Evolutionary conservation across 2,329 filamentous ascomycete genomes (phyloP), one percentile per base, ranked within the genome.

Genomic region (Geosmithia flava): DNA sequence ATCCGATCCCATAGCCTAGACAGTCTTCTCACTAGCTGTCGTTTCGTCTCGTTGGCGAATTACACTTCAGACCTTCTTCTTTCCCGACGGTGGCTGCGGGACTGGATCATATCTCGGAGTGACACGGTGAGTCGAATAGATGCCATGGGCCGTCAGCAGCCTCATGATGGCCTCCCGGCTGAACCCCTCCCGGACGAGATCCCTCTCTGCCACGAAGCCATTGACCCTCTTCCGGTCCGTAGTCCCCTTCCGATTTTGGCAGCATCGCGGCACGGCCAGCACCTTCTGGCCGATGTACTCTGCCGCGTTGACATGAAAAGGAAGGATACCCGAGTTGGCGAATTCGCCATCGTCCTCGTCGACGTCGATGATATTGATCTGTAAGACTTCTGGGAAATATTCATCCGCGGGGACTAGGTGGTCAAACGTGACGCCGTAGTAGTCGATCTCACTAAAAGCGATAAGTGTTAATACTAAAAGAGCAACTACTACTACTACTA

Each of bases 371-470:
- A n/a, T n/a, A n/a, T n/a, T n/a, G n/a, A n/a, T n/a, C n/a, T n/a
- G n/a, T n/a, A n/a, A n/a, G n/a, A n/a, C n/a, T n/a, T n/a, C n/a
- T n/a, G n/a, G n/a, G n/a, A n/a, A n/a, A n/a, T n/a, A n/a, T n/a
- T n/a, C n/a, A n/a, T n/a, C n/a, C n/a, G n/a, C n/a, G n/a, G n/a
- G n/a, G n/a, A n/a, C n/a, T n/a, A n/a, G n/a, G n/a, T n/a, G n/a
- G n/a, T n/a, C n/a, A n/a, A n/a, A n/a, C n/a, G n/a, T n/a, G n/a
- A n/a, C n/a, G n/a, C n/a, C n/a, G n/a, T n/a, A n/a, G n/a, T n/a
- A n/a, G n/a, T n/a, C n/a, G n/a, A n/a, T n/a, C n/a, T n/a, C 65
- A 59, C 49, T 68, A 68, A 49, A 66, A 67, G 54, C 68, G 51
- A 47, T 54, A 54, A 13, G 39, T 20, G 19, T 51, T 54, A 39